Evolutionary conservation across 306 rosid genomes (phyloP).

Genomic region (Vicia faba): DNA sequence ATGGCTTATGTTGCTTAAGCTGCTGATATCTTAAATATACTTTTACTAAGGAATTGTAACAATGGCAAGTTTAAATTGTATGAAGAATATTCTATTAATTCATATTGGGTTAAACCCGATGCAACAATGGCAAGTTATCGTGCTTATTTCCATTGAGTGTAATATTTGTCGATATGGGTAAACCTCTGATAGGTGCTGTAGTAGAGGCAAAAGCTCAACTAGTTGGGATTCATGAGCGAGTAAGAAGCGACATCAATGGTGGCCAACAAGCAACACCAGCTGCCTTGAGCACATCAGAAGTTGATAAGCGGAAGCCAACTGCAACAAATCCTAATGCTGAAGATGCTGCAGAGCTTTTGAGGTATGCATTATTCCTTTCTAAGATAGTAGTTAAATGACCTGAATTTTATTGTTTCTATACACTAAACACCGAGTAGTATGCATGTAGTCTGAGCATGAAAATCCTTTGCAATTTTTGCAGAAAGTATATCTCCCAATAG

Average conservation of each 20-base stretch:
- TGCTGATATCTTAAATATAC: slow-evolving; percentile 14
- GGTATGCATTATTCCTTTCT: slow-evolving; percentile 47
- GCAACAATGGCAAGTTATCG: not conserved
- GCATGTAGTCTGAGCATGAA: too few relatives aligned
- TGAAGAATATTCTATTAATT: not conserved
- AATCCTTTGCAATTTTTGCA: slow-evolving; percentile 1
- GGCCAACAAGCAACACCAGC: slow-evolving; percentile 62
- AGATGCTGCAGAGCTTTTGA: slow-evolving; percentile 91
- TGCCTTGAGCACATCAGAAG: slow-evolving; percentile 45
- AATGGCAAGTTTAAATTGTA: slow-evolving; percentile 7
- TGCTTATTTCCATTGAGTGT: not conserved
- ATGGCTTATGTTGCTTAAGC: slow-evolving; percentile 10
- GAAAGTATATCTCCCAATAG: slow-evolving; percentile 3
- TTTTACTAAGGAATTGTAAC: slow-evolving; percentile 15
- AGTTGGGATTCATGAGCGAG: slow-evolving; percentile 95
- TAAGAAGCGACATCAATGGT: slow-evolving; percentile 80
- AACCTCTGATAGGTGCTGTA: slow-evolving; percentile 59
- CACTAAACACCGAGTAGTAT: not conserved
- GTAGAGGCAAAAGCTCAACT: slow-evolving; percentile 84
- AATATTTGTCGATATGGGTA: not conserved
- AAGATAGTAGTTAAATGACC: slow-evolving; percentile 7
- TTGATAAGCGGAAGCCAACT: slow-evolving; percentile 61
- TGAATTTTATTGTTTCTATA: not conserved
- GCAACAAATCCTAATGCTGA: slow-evolving; percentile 93
- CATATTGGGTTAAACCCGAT: slow-evolving; percentile 17